phyloP scores from a whole-genome alignment of 192 early-diverging fungal species.

The Geosiphon pyriformis region DNA sequence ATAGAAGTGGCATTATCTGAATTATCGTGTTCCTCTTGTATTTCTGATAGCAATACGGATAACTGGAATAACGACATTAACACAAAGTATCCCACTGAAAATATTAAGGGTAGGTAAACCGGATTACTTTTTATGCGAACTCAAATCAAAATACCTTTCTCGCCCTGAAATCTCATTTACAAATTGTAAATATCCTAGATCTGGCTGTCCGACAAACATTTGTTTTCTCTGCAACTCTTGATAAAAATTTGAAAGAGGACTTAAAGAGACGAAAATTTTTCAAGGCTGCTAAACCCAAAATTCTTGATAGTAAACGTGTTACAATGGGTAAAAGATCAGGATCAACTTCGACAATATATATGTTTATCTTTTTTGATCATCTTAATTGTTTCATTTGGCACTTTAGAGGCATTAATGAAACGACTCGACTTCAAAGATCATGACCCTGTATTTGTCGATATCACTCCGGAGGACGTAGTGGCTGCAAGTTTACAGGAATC shows the following conservation, averaged over 20 bases:
- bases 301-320: not conserved
- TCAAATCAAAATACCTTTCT: too few relatives aligned
- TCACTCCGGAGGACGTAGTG: conserved; percentile 59
- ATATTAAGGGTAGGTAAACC: too few relatives aligned
- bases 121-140: too few relatives aligned
- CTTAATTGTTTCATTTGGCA: conserved; percentile 19
- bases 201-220: conserved; percentile 67
- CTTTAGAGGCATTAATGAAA: conserved; percentile 65
- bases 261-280: conserved; percentile 38
- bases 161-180: too few relatives aligned
- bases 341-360: not conserved
- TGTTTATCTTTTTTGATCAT: not conserved
- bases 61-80: too few relatives aligned
- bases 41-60: too few relatives aligned
- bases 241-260: conserved; percentile 45
- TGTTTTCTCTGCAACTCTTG: conserved; percentile 90
- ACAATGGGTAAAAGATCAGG: conserved; percentile 31
- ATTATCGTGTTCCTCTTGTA: too few relatives aligned
- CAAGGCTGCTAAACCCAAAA: not conserved
- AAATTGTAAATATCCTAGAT: conserved; percentile 17
- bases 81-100: too few relatives aligned
- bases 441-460: conserved; percentile 71
- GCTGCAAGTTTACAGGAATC: conserved; percentile 71
- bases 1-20: too few relatives aligned
- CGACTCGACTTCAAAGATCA: conserved; percentile 72